Conservation (phyloP, 345 rosid genomes). For the Excoecaria cochinchinensis region DNA sequence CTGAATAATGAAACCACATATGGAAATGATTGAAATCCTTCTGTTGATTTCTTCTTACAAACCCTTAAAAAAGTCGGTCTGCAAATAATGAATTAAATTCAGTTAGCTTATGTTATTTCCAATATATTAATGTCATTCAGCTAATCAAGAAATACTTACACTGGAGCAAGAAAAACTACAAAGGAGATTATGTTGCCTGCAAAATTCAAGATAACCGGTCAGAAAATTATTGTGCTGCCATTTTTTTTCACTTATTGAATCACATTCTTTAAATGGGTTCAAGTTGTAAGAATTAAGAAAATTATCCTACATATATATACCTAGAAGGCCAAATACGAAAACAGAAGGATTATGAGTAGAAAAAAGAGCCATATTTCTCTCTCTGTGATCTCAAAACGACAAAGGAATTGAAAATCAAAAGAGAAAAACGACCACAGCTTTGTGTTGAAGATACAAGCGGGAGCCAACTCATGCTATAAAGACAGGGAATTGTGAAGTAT, state of each 20-base stretch:
- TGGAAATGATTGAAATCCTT: slow-evolving; percentile 71
- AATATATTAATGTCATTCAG: too few species aligned
- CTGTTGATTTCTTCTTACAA: slow-evolving; percentile 68
- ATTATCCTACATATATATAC: neutral
- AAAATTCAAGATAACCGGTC: neutral
- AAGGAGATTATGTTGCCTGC: slow-evolving; percentile 35
- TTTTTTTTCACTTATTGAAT: too few species aligned
- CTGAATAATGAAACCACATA: slow-evolving; percentile 63
- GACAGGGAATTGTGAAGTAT: slow-evolving; percentile 7
- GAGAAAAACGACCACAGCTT: neutral
- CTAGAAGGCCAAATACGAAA: slow-evolving; percentile 35
- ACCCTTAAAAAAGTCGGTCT: slow-evolving; percentile 70
- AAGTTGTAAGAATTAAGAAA: neutral
- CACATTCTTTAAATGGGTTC: neutral
- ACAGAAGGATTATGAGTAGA: slow-evolving; percentile 22
- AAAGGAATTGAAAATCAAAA: too few species aligned
- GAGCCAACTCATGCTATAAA: neutral
- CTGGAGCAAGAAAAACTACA: slow-evolving; percentile 36
- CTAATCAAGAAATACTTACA: slow-evolving; percentile 25
- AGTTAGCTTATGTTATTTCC: neutral
- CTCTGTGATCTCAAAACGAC: neutral
- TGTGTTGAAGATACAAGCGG: neutral
- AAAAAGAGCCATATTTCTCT: slow-evolving; percentile 20
- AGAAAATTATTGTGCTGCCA: neutral
- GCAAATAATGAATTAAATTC: neutral